A percentile compares a stretch with the other conserved stretches of the same genome.
Evolutionary conservation across 192 early-diverging fungal genomes (phyloP).

Genomic region (Chytriomyces confervae): DNA sequence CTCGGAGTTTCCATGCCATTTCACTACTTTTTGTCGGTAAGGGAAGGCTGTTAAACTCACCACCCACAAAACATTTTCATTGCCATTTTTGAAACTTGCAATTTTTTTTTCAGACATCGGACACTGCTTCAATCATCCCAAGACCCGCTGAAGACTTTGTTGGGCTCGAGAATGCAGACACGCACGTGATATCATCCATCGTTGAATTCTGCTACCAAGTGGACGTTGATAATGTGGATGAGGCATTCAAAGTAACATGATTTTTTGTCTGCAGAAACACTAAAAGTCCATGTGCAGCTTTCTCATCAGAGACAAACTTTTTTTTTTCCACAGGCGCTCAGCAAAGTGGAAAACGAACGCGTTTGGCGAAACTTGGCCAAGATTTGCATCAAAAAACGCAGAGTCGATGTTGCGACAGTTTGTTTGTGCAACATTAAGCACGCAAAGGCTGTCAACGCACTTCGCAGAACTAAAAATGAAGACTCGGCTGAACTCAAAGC

Average conservation of each 20-base stretch:
- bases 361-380: slow-evolving; percentile 59
- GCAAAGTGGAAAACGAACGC: slow-evolving; percentile 47
- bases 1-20: slow-evolving; percentile 50
- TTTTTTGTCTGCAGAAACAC: no score
- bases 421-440: slow-evolving; percentile 57
- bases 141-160: slow-evolving; percentile 42
- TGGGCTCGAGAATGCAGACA: slow-evolving; percentile 45
- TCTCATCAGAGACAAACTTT: background rate
- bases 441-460: slow-evolving; percentile 46
- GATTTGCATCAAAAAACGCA: slow-evolving; percentile 55
- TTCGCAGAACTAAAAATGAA: slow-evolving; percentile 27
- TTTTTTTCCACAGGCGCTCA: slow-evolving; percentile 38
- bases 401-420: slow-evolving; percentile 45
- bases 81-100: slow-evolving; percentile 3
- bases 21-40: slow-evolving; percentile 51
- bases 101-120: background rate
- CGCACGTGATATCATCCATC: slow-evolving; percentile 46
- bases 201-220: slow-evolving; percentile 58
- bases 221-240: slow-evolving; percentile 57
- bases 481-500: slow-evolving; percentile 28
- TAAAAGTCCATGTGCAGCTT: background rate
- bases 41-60: background rate
- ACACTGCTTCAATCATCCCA: slow-evolving; percentile 16
- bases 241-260: slow-evolving; percentile 50
- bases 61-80: background rate